A percentile compares a stretch with the other conserved stretches of the same genome.
These are phyloP conservation scores for Leccinum longicurvipes DNA, from an alignment of 768 basidiomycete genomes.

Conservation along the genomic window DNA sequence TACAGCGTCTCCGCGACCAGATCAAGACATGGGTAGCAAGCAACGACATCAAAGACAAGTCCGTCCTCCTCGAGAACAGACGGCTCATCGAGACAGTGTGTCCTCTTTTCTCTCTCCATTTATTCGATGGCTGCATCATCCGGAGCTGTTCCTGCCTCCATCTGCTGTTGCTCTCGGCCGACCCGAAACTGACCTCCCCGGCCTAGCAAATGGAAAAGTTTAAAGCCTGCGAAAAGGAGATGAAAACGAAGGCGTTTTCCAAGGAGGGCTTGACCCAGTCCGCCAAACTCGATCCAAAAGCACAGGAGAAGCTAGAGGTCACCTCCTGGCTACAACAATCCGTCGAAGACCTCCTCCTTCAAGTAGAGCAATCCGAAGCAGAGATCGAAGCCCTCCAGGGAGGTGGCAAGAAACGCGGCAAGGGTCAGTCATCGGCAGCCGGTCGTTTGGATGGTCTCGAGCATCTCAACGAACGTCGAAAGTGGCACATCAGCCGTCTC, in stretches of 20 bases:
- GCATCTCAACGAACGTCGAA: constrained; percentile 84
- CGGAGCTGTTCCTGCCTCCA: constrained; percentile 1
- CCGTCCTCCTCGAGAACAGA: constrained; percentile 85
- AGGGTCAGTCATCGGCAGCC: constrained; percentile 57
- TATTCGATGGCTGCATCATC: not conserved
- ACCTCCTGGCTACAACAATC: constrained; percentile 82
- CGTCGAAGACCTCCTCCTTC: constrained; percentile 89
- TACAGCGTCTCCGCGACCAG: constrained; percentile 80
- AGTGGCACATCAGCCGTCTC: constrained; percentile 91
- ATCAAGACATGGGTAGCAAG: constrained; percentile 96
- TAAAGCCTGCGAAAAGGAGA: constrained; percentile 99
- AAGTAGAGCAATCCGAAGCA: constrained; percentile 92
- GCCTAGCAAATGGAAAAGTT: constrained; percentile 99
- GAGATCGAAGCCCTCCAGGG: constrained; percentile 87
- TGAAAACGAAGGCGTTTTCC: constrained; percentile 99
- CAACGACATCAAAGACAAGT: constrained; percentile 99
- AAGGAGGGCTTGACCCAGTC: constrained; percentile 97
- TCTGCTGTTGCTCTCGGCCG: constrained; percentile 13
- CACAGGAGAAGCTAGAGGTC: constrained; percentile 92
- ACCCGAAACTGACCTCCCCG: constrained; percentile 3
- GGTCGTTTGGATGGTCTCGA: constrained; percentile 85
- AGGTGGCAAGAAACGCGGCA: constrained; percentile 80
- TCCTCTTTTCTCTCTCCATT: constrained; percentile 6
- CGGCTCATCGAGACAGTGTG: constrained; percentile 95
- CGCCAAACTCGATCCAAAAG: constrained; percentile 92